Evolutionary conservation across 148 eudicot genomes (phyloP).

Genomic region (Pharnaceum exiguum): DNA sequence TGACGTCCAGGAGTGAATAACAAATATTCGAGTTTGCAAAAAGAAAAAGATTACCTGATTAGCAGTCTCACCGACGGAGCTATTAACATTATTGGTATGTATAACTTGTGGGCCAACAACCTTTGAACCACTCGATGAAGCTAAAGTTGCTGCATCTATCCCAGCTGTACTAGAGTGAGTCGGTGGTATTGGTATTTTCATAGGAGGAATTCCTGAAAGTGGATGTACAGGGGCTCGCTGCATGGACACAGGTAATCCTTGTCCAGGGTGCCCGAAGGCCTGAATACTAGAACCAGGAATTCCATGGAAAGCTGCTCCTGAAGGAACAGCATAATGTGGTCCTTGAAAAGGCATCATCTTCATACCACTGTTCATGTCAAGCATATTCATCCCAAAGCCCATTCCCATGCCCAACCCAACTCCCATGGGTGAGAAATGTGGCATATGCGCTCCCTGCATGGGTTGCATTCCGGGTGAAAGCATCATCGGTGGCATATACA

Average conservation of each 20-base stretch:
- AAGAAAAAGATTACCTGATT: constrained; percentile 23
- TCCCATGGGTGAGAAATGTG: constrained; percentile 66
- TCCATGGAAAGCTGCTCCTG: constrained; percentile 46
- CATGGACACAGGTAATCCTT: constrained; percentile 49
- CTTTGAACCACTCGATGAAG: constrained; percentile 24
- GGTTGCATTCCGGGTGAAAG: constrained; percentile 71
- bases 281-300: constrained; percentile 42
- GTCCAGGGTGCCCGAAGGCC: constrained; percentile 48
- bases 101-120: constrained; percentile 26
- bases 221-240: constrained; percentile 34
- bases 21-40: not conserved
- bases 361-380: constrained; percentile 51
- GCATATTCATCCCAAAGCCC: constrained; percentile 68
- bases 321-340: constrained; percentile 37
- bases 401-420: constrained; percentile 64
- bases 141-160: constrained; percentile 24
- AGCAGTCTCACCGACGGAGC: constrained; percentile 26
- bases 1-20: not conserved
- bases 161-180: constrained; percentile 26
- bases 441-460: constrained; percentile 62
- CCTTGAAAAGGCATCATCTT: constrained; percentile 47
- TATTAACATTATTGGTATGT: constrained; percentile 27
- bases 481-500: constrained; percentile 94
- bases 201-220: constrained; percentile 22
- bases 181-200: constrained; percentile 27